phyloP scores from a whole-genome alignment of 345 rosid species.

The Linum usitatissimum region DNA sequence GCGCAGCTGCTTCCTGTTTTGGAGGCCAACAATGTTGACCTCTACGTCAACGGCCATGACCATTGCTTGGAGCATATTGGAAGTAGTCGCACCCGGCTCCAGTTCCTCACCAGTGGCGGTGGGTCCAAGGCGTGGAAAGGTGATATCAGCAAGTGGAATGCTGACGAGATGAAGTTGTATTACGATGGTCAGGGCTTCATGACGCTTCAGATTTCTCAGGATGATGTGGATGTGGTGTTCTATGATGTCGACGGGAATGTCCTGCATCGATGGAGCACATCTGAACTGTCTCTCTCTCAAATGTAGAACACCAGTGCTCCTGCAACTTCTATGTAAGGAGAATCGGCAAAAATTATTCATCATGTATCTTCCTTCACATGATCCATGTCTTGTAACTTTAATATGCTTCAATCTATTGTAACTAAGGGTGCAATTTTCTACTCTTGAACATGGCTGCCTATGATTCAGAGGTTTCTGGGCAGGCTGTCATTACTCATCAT shows the following conservation, averaged over 20 bases:
- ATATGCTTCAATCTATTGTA: not conserved
- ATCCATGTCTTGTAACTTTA: not conserved
- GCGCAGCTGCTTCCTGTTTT: slow-evolving; percentile 49
- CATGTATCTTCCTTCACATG: not conserved
- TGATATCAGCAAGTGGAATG: not conserved
- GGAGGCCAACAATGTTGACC: slow-evolving; percentile 49
- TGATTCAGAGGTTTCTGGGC: not conserved
- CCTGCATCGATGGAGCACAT: slow-evolving; percentile 3
- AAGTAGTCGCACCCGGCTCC: slow-evolving; percentile 38
- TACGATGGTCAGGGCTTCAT: slow-evolving; percentile 3
- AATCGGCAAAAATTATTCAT: not conserved
- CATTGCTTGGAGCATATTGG: slow-evolving; percentile 75
- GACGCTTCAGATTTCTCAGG: not conserved
- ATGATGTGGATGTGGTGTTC: not conserved
- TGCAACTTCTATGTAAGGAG: not conserved
- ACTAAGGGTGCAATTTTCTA: not conserved
- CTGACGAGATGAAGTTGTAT: slow-evolving; percentile 1
- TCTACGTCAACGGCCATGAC: slow-evolving; percentile 74
- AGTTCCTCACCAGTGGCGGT: not conserved
- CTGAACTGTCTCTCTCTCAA: not conserved
- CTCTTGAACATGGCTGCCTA: not conserved
- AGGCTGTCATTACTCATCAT: not conserved
- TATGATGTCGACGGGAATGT: not conserved
- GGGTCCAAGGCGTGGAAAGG: slow-evolving; percentile 4
- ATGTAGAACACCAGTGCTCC: not conserved